Conservation (phyloP, 176 grass and related monocot genomes). For the Oryza brachyantha region DNA sequence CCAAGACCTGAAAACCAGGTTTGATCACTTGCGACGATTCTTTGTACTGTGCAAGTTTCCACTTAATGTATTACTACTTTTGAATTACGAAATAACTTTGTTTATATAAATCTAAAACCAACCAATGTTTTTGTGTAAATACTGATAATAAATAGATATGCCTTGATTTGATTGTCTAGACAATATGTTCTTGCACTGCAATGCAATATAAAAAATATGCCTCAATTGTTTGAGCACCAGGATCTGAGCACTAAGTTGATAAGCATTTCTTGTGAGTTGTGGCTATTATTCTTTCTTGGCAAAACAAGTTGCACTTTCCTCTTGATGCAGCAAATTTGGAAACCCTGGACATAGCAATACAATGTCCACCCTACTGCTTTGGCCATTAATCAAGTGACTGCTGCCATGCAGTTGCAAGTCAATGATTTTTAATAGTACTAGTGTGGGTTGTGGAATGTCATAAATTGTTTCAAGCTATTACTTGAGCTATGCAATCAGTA, state of each 20-base stretch:
- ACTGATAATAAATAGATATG: neutral
- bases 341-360: neutral
- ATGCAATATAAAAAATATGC: neutral
- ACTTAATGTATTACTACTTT: neutral
- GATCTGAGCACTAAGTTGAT: neutral
- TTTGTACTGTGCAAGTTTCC: neutral
- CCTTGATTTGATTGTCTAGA: neutral
- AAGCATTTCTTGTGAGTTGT: neutral
- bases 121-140: neutral
- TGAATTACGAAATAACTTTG: neutral
- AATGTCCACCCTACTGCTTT: neutral
- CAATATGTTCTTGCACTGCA: neutral
- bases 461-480: neutral
- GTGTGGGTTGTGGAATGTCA: neutral
- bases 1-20: slow-evolving; percentile 86
- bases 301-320: neutral
- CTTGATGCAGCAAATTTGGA: neutral
- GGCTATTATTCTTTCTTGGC: neutral
- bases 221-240: slow-evolving; percentile 26
- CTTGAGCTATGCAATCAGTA: neutral
- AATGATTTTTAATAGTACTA: neutral
- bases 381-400: neutral
- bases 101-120: neutral
- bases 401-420: neutral
- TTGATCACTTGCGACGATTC: neutral